Base-by-base conservation (phyloP, 352 stramenopile genomes). In the Phytophthora pisi region DNA sequence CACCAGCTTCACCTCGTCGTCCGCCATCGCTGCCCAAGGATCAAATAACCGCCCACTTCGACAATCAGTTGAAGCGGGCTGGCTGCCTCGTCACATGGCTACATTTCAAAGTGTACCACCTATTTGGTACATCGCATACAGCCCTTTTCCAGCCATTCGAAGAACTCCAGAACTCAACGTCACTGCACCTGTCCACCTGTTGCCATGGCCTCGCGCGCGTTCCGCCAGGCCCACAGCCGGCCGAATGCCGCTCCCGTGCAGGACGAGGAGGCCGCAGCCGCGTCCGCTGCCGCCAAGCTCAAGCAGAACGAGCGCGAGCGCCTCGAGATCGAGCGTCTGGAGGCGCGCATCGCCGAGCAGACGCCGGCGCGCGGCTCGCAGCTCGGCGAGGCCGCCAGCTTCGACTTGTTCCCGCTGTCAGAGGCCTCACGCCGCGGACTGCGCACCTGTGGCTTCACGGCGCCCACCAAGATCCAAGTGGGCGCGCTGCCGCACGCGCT, bases 391-490 rank as follows among this genome's bases (percentile, higher is more conserved):
- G 83, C 83, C 43, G 56, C 79, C n/a, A 90, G 67, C 51, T 98
- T 98, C 60, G 89, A 93, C 51, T 65, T 84, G 18, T 91, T 98
- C 64, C 80, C 90, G 58, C 75, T 97, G 38, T 97, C 90, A 7
- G 80, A 91, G 56, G 82, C 88, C 40, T 91, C 89, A 8, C 82
- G 84, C 50, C 86, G 84, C 43, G 84, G 86, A 0, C 76, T 92
- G 26, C 75, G 88, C 42, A 75, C 70, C 68, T 97, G 85, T 63
- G 88, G 80, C 61, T 97, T 97, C 66, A 75, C 77, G 40, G 89
- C 90, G 46, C 89, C 93, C 2, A 98, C 93, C 28, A 87, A 88
- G 11, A 97, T 98, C 55, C 93, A 98, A 78, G 85, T 89, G 30
- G 88, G 86, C 23, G 72, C 93, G 38, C 72, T 98, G 53, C 92